Evolutionary conservation across 2,329 filamentous ascomycete genomes (phyloP).

Genomic region (Bipolaris cookei): DNA sequence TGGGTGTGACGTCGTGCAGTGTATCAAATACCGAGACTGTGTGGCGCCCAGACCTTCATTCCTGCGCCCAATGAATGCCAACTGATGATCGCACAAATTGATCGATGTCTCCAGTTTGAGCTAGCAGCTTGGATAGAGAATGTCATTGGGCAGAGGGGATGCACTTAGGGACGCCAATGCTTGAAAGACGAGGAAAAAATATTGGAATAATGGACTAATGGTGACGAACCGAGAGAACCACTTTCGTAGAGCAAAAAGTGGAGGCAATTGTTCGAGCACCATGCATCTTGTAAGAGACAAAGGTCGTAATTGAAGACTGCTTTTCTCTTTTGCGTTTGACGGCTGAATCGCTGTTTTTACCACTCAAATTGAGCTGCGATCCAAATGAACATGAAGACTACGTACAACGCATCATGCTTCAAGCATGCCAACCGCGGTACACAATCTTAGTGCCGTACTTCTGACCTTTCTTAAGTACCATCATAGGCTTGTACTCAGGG

Average conservation of each 20-base stretch:
- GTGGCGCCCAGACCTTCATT: background rate
- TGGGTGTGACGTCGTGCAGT: slow-evolving; percentile 11
- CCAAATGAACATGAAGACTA: background rate
- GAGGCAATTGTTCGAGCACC: background rate
- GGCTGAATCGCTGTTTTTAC: background rate
- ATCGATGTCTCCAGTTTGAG: background rate
- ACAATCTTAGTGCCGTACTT: slow-evolving; percentile 81
- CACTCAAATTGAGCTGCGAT: background rate
- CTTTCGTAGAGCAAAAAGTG: background rate
- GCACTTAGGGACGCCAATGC: background rate
- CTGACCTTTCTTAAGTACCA: slow-evolving; percentile 82
- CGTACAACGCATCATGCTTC: slow-evolving; percentile 2
- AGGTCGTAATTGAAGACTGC: background rate
- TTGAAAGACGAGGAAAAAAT: background rate
- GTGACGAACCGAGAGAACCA: too few relatives aligned
- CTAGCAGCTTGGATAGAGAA: background rate
- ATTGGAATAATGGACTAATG: too few relatives aligned
- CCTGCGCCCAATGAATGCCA: background rate
- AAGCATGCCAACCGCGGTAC: slow-evolving; percentile 80
- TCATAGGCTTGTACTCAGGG: slow-evolving; percentile 78
- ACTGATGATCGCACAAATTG: background rate
- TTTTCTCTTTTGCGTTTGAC: background rate
- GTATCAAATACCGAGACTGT: background rate
- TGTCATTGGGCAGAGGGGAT: background rate
- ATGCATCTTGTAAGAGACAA: background rate